Percentiles rank a stretch among this genome's conserved stretches.
Conservation (phyloP, 371 early-diverging fungal species). For the Batkoa obscura region DNA sequence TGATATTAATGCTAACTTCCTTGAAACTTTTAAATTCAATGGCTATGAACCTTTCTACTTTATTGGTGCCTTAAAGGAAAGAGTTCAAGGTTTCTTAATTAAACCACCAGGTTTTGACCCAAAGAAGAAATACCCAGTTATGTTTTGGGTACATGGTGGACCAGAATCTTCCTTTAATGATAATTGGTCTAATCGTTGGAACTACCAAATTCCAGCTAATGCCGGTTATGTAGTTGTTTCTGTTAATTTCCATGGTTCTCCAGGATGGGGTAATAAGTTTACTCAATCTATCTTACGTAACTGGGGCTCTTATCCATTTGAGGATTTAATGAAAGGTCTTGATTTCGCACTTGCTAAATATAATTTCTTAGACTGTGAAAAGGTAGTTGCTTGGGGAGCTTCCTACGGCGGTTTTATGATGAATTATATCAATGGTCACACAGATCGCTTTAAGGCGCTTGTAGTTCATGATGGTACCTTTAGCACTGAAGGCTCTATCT, state of each 20-base stretch:
- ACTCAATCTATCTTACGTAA: conserved; percentile 49
- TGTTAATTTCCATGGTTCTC: conserved; percentile 61
- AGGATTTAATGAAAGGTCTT: conserved; percentile 52
- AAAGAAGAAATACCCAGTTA: conserved; percentile 47
- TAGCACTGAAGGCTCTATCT: conserved; percentile 34
- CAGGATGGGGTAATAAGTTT: conserved; percentile 67
- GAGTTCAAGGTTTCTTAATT: conserved; percentile 50
- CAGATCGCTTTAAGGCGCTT: conserved; percentile 45
- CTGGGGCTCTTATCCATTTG: conserved; percentile 62
- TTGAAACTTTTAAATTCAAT: conserved; percentile 10
- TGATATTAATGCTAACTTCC: conserved; percentile 11
- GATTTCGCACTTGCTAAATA: conserved; percentile 35
- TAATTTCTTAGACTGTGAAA: conserved; percentile 32
- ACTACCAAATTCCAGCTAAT: conserved; percentile 54
- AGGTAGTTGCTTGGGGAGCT: conserved; percentile 52
- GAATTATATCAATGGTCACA: conserved; percentile 43
- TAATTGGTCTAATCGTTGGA: conserved; percentile 11
- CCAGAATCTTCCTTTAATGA: conserved; percentile 6
- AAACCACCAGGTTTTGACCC: conserved; percentile 43
- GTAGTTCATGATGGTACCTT: conserved; percentile 76
- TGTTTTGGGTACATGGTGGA: conserved; percentile 59
- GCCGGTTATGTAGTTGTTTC: conserved; percentile 56
- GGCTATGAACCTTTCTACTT: conserved; percentile 41
- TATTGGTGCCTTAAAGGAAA: conserved; percentile 32
- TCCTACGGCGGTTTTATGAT: conserved; percentile 74